Base-by-base conservation (phyloP, 305 asterid genomes). In the Ruellia speciosa region DNA sequence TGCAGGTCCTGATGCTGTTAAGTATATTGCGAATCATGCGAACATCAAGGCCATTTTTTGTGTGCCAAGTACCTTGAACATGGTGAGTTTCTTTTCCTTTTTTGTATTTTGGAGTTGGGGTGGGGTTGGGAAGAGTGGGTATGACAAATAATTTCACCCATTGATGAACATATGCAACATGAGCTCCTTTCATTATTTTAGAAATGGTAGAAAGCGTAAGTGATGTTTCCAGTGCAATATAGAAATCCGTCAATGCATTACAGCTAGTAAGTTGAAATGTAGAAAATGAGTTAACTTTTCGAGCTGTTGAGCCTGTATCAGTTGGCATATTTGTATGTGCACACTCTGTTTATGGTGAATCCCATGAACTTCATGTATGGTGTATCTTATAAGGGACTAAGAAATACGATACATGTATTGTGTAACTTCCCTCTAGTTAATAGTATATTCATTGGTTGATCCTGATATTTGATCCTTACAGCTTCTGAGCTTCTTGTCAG, bases 1-100 rank as follows among this genome's bases (percentile, higher is more conserved):
- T 65, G 62, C 85, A 90, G 98, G 96, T 67, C 96, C 98, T 67
- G 98, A 90, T 79, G 95, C 96, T 79, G 98, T 87, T 61, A 86
- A 77, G 77, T 88, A 14, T 67, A 90, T 90, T 52, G 89, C 68
- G 13, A 82, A 81, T 69, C 98, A 90, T 80, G 93, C 96, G 65
- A 79, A 69, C 54, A 65, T 88, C 69, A 81, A 80, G 70, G 98
- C 95, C 72, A 85, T 90, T 48, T 76, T 88, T 75, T 90, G 96
- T 72, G 90, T 85, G 73, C 85, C 95, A 49, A 72, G 70, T 77
- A 90, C 92, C 67, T 70, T 90, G 73, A 87, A 90, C 77, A 80
- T 70, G 51, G 98, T 87, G 74, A 90, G 96, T 70, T 63, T 33
- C 7, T 13, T 33, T 16, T n/a, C 39, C 15, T 34, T 54, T 7